A percentile compares a stretch with the other conserved stretches of the same genome.
Conservation (phyloP, 176 grass and related monocot genomes). For the Carex cristatella region DNA sequence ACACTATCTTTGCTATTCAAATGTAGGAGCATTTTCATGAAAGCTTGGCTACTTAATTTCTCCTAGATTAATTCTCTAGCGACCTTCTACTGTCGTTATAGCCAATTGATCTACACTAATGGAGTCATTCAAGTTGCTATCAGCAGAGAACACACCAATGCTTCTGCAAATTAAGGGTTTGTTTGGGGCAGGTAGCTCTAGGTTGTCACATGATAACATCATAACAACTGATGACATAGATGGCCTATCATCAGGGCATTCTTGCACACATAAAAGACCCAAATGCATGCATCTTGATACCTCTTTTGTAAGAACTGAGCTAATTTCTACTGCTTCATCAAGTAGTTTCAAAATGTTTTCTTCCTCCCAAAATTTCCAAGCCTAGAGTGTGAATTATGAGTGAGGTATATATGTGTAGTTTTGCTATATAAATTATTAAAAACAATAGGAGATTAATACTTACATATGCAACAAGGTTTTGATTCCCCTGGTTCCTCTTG, state of each 20-base stretch:
- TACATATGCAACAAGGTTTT: slow-evolving; percentile 48
- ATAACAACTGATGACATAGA: not conserved
- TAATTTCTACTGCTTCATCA: not conserved
- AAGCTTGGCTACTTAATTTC: not conserved
- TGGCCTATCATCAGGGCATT: not conserved
- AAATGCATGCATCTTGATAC: not conserved
- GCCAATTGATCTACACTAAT: not conserved
- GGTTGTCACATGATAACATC: not conserved
- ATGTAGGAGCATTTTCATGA: not conserved
- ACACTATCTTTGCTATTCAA: not conserved
- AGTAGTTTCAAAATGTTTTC: not conserved
- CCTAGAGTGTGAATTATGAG: not conserved
- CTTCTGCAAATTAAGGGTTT: not conserved
- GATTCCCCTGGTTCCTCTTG: slow-evolving; percentile 23
- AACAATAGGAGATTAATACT: not conserved
- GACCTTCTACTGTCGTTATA: not conserved
- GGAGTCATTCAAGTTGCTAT: not conserved
- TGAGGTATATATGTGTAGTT: not conserved
- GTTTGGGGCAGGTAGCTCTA: not conserved
- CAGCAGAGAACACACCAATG: not conserved
- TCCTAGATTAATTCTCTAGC: not conserved
- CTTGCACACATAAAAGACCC: slow-evolving; percentile 7
- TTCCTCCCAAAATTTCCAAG: not conserved
- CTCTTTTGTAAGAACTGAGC: not conserved
- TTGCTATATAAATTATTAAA: not conserved